Conservation (phyloP, 805 yeast species). For the Yarrowia sp. region DNA sequence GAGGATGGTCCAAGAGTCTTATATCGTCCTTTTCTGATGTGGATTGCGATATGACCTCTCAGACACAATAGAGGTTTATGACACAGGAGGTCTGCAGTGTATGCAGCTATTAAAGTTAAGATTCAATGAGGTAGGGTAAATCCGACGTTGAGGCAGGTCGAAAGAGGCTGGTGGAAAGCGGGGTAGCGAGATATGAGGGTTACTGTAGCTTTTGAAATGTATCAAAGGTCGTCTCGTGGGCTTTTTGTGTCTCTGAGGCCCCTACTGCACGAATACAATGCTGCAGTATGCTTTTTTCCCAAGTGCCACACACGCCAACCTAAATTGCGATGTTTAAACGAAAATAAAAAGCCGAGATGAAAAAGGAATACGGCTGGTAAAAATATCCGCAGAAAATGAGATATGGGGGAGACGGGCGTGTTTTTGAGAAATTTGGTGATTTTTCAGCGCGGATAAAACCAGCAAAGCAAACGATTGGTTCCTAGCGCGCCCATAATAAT, state of each 20-base stretch:
- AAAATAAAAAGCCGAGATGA: not conserved
- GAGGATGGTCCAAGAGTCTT: not conserved
- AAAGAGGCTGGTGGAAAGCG: too few relatives aligned
- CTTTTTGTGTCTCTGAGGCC: too few relatives aligned
- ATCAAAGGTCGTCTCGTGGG: too few relatives aligned
- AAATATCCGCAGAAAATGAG: too few relatives aligned
- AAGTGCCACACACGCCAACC: slow-evolving; percentile 1
- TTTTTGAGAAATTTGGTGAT: too few relatives aligned
- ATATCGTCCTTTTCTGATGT: not conserved
- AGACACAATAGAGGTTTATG: slow-evolving; percentile 15
- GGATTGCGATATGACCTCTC: not conserved
- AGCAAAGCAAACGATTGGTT: too few relatives aligned
- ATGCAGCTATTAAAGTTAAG: slow-evolving; percentile 1
- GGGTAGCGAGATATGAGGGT: too few relatives aligned
- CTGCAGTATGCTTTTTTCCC: not conserved
- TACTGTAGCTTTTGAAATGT: too few relatives aligned
- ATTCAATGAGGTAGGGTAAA: slow-evolving; percentile 21
- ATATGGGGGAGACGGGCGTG: too few relatives aligned
- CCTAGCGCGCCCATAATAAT: not conserved
- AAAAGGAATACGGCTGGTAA: not conserved
- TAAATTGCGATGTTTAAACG: not conserved
- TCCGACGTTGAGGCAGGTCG: not conserved
- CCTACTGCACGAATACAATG: not conserved
- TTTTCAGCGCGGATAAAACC: too few relatives aligned
- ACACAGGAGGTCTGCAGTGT: slow-evolving; percentile 20